These are phyloP conservation scores for Prunus yedoensis DNA, from an alignment of 331 rosid genomes.

Conservation along the genomic window DNA sequence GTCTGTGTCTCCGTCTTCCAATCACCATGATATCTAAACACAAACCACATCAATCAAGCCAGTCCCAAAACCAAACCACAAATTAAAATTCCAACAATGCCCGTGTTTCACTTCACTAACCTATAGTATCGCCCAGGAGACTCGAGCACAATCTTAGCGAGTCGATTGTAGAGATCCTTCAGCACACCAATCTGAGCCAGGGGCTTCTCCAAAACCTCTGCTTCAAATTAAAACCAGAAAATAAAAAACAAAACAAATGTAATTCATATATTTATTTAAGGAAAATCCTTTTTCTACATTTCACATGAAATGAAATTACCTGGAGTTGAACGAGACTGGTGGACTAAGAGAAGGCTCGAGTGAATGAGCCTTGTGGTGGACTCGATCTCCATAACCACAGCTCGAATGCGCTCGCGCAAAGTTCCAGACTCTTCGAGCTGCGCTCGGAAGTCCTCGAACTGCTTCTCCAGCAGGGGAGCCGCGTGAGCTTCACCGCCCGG, in stretches of 20 bases:
- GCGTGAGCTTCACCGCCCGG: constrained; percentile 40
- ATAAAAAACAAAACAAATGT: background rate
- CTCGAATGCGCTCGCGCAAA: constrained; percentile 74
- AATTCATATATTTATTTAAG: too few species aligned
- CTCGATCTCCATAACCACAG: constrained; percentile 72
- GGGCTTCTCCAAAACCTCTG: constrained; percentile 82
- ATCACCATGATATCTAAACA: constrained; percentile 79
- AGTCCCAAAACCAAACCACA: constrained; percentile 13
- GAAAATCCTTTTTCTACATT: too few species aligned
- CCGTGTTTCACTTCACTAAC: constrained; percentile 27
- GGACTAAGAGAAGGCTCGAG: constrained; percentile 74
- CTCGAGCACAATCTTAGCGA: constrained; percentile 62
- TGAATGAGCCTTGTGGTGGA: constrained; percentile 69
- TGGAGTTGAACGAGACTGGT: constrained; percentile 79
- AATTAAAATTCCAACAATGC: background rate
- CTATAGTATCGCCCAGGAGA: constrained; percentile 68
- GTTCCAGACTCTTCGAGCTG: constrained; percentile 73
- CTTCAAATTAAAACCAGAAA: background rate
- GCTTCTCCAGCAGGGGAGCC: constrained; percentile 60
- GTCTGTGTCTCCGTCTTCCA: constrained; percentile 93
- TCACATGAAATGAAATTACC: constrained; percentile 37
- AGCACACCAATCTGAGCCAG: constrained; percentile 59
- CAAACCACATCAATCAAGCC: background rate
- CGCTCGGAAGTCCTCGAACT: constrained; percentile 64
- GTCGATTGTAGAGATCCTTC: constrained; percentile 69